A percentile compares a stretch with the other conserved stretches of the same genome.
Evolutionary conservation across 305 asterid genomes (phyloP).

Genomic region (Solanum chacoense): DNA sequence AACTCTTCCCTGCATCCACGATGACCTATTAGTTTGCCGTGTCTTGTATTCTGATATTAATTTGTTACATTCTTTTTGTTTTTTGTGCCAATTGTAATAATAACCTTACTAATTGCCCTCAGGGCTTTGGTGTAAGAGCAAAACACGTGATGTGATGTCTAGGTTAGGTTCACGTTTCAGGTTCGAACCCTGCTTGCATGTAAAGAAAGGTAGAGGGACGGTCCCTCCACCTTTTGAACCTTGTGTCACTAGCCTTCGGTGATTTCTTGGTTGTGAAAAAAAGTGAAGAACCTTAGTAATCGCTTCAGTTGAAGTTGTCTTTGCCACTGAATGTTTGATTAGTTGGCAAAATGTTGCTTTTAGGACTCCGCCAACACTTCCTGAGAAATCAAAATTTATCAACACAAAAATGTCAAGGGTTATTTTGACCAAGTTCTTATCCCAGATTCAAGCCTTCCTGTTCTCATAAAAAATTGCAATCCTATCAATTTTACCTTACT

Average conservation of each 20-base stretch:
- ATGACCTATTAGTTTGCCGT: neutral
- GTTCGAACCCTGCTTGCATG: neutral
- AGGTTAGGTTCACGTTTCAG: neutral
- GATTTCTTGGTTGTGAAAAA: neutral
- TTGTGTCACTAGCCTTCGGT: neutral
- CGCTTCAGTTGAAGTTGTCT: neutral
- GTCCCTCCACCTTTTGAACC: neutral
- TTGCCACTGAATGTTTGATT: neutral
- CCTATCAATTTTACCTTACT: neutral
- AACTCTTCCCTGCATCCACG: neutral
- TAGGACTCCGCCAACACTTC: neutral
- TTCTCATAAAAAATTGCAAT: neutral
- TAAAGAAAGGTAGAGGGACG: neutral
- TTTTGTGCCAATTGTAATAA: neutral
- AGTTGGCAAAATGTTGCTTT: neutral
- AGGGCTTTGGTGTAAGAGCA: neutral
- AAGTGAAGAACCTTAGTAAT: neutral
- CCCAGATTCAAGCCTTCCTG: neutral
- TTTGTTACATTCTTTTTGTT: neutral
- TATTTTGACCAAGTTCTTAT: neutral
- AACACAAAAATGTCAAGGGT: neutral
- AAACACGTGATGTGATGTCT: neutral
- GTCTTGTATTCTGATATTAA: neutral
- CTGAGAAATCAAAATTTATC: neutral
- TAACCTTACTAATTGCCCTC: neutral